Percentiles rank a stretch among this genome's conserved stretches.
These are phyloP conservation scores for Trichoderma polysporum DNA, from an alignment of 2,329 filamentous ascomycete species.

Conservation along the genomic window DNA sequence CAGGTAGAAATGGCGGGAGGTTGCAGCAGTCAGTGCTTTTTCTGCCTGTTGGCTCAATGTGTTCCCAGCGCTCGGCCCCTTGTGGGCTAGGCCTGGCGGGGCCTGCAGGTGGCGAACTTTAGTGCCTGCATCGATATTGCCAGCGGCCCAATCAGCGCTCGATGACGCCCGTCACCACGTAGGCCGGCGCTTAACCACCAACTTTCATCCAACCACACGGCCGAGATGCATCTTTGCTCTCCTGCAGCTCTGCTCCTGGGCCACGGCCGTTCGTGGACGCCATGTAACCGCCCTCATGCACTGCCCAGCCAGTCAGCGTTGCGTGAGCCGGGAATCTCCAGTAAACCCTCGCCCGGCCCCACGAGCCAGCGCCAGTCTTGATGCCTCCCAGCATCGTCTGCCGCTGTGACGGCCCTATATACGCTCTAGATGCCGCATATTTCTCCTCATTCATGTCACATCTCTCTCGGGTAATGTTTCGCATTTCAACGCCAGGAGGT, in stretches of 20 bases:
- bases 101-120: slow-evolving; percentile 10
- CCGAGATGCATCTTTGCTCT: slow-evolving; percentile 25
- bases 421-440: slow-evolving; percentile 48
- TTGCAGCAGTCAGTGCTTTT: background rate
- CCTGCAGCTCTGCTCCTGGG: slow-evolving; percentile 29
- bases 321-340: slow-evolving; percentile 30
- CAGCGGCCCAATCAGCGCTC: slow-evolving; percentile 29
- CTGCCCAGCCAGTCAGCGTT: slow-evolving; percentile 34
- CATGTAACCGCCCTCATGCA: slow-evolving; percentile 42
- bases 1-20: background rate
- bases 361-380: slow-evolving; percentile 30
- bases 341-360: slow-evolving; percentile 12
- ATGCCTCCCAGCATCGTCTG: slow-evolving; percentile 50
- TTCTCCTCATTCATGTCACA: slow-evolving; percentile 43
- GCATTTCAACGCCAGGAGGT: slow-evolving; percentile 47
- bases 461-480: slow-evolving; percentile 54
- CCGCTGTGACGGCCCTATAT: slow-evolving; percentile 47
- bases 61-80: background rate
- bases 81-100: slow-evolving; percentile 2
- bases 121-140: slow-evolving; percentile 12
- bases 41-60: background rate
- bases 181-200: slow-evolving; percentile 42
- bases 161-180: slow-evolving; percentile 15
- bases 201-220: slow-evolving; percentile 43
- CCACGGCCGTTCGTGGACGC: slow-evolving; percentile 37